Base-by-base conservation (phyloP, 2,329 filamentous ascomycete genomes). In the Sporothrix pallida region DNA sequence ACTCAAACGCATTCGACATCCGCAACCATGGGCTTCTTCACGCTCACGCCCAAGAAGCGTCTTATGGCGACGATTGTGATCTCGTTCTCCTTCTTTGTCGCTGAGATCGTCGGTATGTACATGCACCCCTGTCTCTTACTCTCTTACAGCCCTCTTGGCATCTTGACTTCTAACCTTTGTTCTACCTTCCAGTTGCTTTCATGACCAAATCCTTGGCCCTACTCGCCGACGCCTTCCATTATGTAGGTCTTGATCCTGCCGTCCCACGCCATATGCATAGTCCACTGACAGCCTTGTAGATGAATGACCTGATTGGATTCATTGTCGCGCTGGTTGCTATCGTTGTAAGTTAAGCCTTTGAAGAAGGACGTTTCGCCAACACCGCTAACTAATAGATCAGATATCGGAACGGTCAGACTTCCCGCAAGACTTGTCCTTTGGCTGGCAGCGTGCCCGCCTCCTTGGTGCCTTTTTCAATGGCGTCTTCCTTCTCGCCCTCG, bases 391-490 rank as follows among this genome's bases (percentile, higher is more conserved):
- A 37, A 37, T 7, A 37, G 4, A 37, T 6, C 77, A 91, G 90
- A 81, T 91, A 73, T 86, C 90, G 23, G 86, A 91, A 76, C 83
- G 85, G 58, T 82, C 83, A 62, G 81, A 87, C 5, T 87, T 87
- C 0, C 90, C 91, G 0, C 84, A 87, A 75, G 84, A 84, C 10
- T 84, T 92, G 17, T 88, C 91, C 0, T 94, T 92, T 77, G 92
- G 92, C n/a, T 94, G 91, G 92, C 90, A 92, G 73, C 87, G 92
- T 46, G 91, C 92, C 17, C 87, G 88, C n/a, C 80, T 94, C 0
- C 84, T 95, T 0, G 92, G 92, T 5, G 91, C 91, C 26, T 95
- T 95, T 81, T 95, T 94, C 85, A 95, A 95, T 78, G 92, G 92
- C 15, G 89, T 91, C 0, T 92, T 95, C 74, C 85, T 95, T 0